A percentile compares a stretch with the other conserved stretches of the same genome.
phyloP scores from a whole-genome alignment of 2,329 filamentous ascomycete genomes.

The Cercospora zeae-maydis region DNA sequence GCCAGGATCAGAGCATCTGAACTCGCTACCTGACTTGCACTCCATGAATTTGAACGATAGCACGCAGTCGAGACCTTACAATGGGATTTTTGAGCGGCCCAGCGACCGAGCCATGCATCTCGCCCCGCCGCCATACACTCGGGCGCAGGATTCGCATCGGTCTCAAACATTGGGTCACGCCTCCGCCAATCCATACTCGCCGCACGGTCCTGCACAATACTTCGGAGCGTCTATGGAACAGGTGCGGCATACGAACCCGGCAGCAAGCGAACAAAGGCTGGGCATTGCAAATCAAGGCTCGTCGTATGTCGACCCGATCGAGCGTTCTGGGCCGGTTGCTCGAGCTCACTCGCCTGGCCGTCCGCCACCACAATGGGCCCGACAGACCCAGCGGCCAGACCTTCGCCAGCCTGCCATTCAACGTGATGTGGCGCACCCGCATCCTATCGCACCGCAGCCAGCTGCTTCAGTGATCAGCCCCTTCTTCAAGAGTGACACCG shows the following conservation, averaged over 20 bases:
- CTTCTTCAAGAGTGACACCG: constrained; percentile 33
- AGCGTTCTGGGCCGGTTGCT: neutral
- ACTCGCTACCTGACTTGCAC: neutral
- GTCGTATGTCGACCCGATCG: neutral
- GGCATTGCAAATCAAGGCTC: neutral
- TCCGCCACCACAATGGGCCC: neutral
- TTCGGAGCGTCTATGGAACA: neutral
- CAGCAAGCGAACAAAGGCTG: neutral
- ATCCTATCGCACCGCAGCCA: constrained; percentile 2
- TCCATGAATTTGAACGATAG: neutral
- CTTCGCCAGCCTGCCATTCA: neutral
- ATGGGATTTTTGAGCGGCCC: neutral
- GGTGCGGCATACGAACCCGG: neutral
- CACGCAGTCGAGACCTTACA: neutral
- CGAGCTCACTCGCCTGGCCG: neutral
- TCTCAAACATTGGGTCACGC: neutral
- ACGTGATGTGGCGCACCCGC: neutral
- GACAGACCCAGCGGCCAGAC: neutral
- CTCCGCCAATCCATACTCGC: neutral
- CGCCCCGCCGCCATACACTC: neutral
- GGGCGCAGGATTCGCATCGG: neutral
- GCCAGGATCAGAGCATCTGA: neutral
- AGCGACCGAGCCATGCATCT: neutral
- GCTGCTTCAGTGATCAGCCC: constrained; percentile 39
- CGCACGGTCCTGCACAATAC: neutral